Conservation (phyloP, 257 asterid genomes). For the Solanum rostratum region DNA sequence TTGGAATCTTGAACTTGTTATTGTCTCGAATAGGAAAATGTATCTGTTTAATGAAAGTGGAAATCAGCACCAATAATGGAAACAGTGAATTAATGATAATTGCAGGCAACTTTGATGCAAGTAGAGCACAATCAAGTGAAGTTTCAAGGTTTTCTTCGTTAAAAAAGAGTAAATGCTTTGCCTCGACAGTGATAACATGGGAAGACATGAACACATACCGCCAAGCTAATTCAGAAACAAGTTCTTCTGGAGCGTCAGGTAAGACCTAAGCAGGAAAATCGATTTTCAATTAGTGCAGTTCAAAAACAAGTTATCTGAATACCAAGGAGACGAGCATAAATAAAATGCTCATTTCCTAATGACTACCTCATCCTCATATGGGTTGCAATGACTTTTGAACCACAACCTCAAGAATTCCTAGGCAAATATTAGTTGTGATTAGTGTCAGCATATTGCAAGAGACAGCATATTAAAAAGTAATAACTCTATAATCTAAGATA, state of each 20-base stretch:
- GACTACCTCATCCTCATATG: constrained; percentile 77
- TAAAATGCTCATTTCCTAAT: not conserved
- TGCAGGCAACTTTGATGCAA: not conserved
- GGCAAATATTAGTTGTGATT: constrained; percentile 6
- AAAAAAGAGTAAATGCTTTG: not conserved
- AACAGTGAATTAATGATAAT: not conserved
- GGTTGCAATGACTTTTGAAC: constrained; percentile 88
- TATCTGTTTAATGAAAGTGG: constrained; percentile 36
- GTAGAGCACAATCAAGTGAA: not conserved
- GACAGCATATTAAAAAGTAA: not conserved
- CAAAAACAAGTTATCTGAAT: not conserved
- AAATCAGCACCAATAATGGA: not conserved
- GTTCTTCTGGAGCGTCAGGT: constrained; percentile 92
- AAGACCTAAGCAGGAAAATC: constrained; percentile 36
- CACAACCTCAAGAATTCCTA: constrained; percentile 95
- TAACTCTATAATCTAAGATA: not conserved
- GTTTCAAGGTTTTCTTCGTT: not conserved
- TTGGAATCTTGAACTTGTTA: constrained; percentile 58
- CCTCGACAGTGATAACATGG: not conserved
- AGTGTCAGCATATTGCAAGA: constrained; percentile 7
- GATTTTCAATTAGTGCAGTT: not conserved
- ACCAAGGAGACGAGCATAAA: not conserved
- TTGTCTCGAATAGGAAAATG: constrained; percentile 71
- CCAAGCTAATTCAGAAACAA: constrained; percentile 88
- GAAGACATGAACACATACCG: constrained; percentile 29